These are phyloP conservation scores for Candida smagusa DNA, from an alignment of 1,139 yeast genomes.

Conservation along the genomic window DNA sequence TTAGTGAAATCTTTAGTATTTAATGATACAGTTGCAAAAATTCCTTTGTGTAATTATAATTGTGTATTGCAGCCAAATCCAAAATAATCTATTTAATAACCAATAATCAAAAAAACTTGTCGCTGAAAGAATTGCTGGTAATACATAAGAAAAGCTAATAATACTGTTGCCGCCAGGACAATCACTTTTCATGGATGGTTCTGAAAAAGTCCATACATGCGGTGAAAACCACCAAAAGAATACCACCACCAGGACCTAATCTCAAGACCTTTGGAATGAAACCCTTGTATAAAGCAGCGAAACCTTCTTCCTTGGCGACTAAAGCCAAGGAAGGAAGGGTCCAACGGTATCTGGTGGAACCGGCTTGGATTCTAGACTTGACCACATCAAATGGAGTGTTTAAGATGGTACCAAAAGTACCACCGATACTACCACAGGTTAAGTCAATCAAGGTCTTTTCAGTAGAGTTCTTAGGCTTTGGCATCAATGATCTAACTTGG, in stretches of 20 bases:
- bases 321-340: slow-evolving; percentile 74
- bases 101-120: neutral
- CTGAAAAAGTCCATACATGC: slow-evolving; percentile 93
- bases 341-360: slow-evolving; percentile 87
- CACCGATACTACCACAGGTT: slow-evolving; percentile 92
- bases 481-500: slow-evolving; percentile 78
- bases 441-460: slow-evolving; percentile 84
- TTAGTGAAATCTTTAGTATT: too few relatives aligned
- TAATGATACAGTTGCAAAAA: too few relatives aligned
- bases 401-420: slow-evolving; percentile 88
- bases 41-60: neutral
- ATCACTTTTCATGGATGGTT: slow-evolving; percentile 42
- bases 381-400: slow-evolving; percentile 98
- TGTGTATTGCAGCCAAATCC: slow-evolving; percentile 2
- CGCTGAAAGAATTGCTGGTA: too few relatives aligned
- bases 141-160: too few relatives aligned
- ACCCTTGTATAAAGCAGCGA: slow-evolving; percentile 61
- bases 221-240: slow-evolving; percentile 90
- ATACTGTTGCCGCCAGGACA: slow-evolving; percentile 1
- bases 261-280: slow-evolving; percentile 96
- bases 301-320: slow-evolving; percentile 81
- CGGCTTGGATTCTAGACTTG: slow-evolving; percentile 93
- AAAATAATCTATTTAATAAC: slow-evolving; percentile 1
- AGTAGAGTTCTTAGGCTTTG: slow-evolving; percentile 63
- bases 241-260: slow-evolving; percentile 99